Base-by-base conservation (phyloP, 2,329 filamentous ascomycete genomes). In the Diaporthe batatas region DNA sequence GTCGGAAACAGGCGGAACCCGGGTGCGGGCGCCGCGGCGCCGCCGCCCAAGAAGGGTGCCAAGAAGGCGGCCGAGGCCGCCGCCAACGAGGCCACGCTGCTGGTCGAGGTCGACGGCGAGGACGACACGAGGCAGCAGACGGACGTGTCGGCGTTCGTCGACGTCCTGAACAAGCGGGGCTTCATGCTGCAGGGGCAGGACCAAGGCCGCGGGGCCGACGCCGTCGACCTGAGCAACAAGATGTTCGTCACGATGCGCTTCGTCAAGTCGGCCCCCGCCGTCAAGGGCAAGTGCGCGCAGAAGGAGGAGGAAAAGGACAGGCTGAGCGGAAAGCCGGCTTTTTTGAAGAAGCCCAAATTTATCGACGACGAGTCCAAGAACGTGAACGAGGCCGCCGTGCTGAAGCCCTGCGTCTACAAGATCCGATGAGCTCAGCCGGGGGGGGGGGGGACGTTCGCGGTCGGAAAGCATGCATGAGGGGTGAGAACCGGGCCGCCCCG, bases 161-260 rank as follows among this genome's bases (percentile, higher is more conserved):
- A 95, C 68, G 94, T 96, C 0, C 88, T 98, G 75, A 86, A 88
- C 67, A 91, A 91, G 77, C 88, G 95, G 25, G 96, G 96, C 0
- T 98, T 99, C 79, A 86, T 95, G n/a, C 87, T 98, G 39, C 92
- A 93, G 77, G 90, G 90, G 10, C 90, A 89, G 77, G 88, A 85
- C 39, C 92, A 93, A 77, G 90, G 90, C 11, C 89, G 88, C 77
- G 88, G 85, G 75, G 82, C 82, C 32, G 80, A 82, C 59, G 90
- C 92, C 0, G 87, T 97, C 12, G 95, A 99, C 84, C 85, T 97
- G 79, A 90, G 89, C 71, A 99, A 99, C 84, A 97, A 93, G 84
- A 99, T 99, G 96, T 99, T 99, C 85, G 96, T 98, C 77, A 94
- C 93, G 84, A 96, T 99, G 94, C 91, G 93, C 78, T 99, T 99